Percentiles rank a stretch among this genome's conserved stretches.
These are phyloP conservation scores for Pecoramyces ruminantium DNA, from an alignment of 192 early-diverging fungal species.

Conservation along the genomic window DNA sequence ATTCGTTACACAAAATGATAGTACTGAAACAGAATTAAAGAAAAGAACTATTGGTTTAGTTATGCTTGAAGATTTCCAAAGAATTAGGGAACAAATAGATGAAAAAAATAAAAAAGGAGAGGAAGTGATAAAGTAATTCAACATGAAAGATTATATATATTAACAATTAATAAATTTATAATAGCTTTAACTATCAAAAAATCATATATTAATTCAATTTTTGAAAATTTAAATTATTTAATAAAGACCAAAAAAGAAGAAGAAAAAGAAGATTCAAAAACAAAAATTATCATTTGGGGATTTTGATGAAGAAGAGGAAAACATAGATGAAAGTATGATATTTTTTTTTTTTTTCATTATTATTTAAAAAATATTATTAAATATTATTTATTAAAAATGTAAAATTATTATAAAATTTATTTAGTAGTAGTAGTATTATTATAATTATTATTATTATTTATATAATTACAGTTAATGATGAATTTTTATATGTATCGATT, in stretches of 20 bases:
- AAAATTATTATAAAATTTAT: too few relatives aligned
- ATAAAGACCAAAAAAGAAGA: slow-evolving; percentile 34
- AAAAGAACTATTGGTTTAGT: slow-evolving; percentile 79
- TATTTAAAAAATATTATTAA: too few relatives aligned
- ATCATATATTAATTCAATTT: too few relatives aligned
- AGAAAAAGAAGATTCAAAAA: slow-evolving; percentile 32
- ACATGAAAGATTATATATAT: too few relatives aligned
- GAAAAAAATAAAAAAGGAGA: slow-evolving; percentile 40
- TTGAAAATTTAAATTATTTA: too few relatives aligned
- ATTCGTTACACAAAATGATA: slow-evolving; percentile 58
- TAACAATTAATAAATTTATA: too few relatives aligned
- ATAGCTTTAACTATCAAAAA: too few relatives aligned
- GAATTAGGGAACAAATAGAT: slow-evolving; percentile 64
- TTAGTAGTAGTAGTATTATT: too few relatives aligned
- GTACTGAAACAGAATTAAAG: slow-evolving; percentile 70
- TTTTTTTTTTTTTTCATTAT: too few relatives aligned
- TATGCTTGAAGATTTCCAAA: slow-evolving; percentile 72
- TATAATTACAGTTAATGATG: neutral
- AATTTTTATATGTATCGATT: neutral
- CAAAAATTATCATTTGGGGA: slow-evolving; percentile 60
- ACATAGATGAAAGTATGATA: slow-evolving; percentile 9
- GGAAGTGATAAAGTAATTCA: slow-evolving; percentile 53
- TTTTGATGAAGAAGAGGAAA: slow-evolving; percentile 37
- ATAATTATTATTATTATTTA: too few relatives aligned
- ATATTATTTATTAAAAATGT: too few relatives aligned